These are phyloP conservation scores for Chenopodium formosanum DNA, from an alignment of 148 eudicot species.

Conservation along the genomic window DNA sequence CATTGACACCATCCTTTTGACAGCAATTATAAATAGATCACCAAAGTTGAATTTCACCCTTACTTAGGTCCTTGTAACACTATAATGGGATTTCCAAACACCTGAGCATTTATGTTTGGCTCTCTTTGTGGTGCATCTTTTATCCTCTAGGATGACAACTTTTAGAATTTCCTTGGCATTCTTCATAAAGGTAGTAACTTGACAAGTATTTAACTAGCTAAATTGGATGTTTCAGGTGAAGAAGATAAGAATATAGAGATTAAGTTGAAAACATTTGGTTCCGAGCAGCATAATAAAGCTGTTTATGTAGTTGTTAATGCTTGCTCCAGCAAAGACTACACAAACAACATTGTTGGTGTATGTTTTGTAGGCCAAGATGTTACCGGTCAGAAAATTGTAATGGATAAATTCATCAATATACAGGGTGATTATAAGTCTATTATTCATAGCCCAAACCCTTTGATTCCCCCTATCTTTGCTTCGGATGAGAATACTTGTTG, in stretches of 20 bases:
- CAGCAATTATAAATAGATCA: too few species aligned
- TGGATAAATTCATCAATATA: conserved; percentile 84
- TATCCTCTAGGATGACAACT: neutral
- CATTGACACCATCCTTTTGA: too few species aligned
- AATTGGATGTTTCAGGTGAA: conserved; percentile 60
- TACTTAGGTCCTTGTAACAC: neutral
- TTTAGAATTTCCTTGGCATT: neutral
- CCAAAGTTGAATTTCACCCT: neutral
- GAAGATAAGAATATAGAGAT: conserved; percentile 91
- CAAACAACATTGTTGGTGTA: conserved; percentile 66
- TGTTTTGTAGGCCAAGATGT: conserved; percentile 97
- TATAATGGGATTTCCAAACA: neutral
- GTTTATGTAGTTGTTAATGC: conserved; percentile 84
- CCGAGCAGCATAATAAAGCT: conserved; percentile 46
- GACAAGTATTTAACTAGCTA: neutral
- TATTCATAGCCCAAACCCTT: conserved; percentile 81
- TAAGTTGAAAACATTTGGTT: conserved; percentile 64
- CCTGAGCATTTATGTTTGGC: neutral
- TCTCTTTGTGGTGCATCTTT: conserved; percentile 1
- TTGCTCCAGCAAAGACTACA: conserved; percentile 84
- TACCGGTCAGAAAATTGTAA: conserved; percentile 72
- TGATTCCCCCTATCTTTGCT: conserved; percentile 94
- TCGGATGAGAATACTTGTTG: conserved; percentile 84
- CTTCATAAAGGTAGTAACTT: neutral
- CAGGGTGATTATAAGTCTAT: conserved; percentile 93